phyloP scores from a whole-genome alignment of 495 filamentous ascomycete genomes.

The Talaromyces thailandensis region DNA sequence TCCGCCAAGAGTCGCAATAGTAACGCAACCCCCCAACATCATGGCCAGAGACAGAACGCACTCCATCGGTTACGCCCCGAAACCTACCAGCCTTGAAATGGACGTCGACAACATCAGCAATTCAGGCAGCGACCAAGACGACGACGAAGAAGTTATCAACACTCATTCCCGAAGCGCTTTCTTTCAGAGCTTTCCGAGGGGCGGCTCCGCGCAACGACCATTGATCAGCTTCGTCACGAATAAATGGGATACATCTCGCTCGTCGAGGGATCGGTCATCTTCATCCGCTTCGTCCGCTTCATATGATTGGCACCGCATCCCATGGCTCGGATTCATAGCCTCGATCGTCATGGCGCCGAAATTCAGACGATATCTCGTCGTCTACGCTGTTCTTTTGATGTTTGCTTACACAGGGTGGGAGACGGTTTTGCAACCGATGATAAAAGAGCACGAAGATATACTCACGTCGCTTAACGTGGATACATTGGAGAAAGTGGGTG shows the following conservation, averaged over 20 bases:
- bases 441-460: conserved; percentile 28
- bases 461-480: conserved; percentile 26
- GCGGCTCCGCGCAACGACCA: conserved; percentile 13
- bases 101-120: neutral
- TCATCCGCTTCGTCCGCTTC: conserved; percentile 9
- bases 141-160: neutral
- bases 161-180: neutral
- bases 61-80: neutral
- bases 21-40: neutral
- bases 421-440: conserved; percentile 26
- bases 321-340: conserved; percentile 21
- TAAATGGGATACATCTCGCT: conserved; percentile 28
- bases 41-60: neutral
- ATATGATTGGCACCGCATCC: conserved; percentile 3
- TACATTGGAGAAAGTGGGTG: conserved; percentile 20
- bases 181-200: conserved; percentile 3
- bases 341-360: conserved; percentile 33
- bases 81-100: neutral
- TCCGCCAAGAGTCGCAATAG: neutral
- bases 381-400: conserved; percentile 31
- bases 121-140: neutral
- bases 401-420: conserved; percentile 32
- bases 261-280: conserved; percentile 12
- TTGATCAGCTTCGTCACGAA: conserved; percentile 39
- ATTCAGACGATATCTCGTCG: conserved; percentile 36